These are phyloP conservation scores for Rhodotorula sphaerocarpa DNA, from an alignment of 768 basidiomycete species.

Conservation along the genomic window DNA sequence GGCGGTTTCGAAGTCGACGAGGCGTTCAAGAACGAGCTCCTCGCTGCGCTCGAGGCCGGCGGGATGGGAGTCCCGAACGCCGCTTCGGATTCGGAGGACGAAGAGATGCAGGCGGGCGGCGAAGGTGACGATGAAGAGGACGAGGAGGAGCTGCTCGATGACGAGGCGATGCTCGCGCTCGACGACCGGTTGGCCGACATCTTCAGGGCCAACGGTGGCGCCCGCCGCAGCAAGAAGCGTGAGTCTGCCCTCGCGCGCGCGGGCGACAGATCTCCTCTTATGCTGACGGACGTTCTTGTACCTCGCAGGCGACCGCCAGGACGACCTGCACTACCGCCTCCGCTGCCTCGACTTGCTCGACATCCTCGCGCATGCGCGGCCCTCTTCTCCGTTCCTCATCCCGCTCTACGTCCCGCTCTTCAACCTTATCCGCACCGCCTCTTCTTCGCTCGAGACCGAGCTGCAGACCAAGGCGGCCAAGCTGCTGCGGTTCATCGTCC, in stretches of 20 bases:
- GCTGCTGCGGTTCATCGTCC: conserved; percentile 49
- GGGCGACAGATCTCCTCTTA: no score
- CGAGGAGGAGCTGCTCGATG: conserved; percentile 60
- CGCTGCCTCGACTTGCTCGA: conserved; percentile 92
- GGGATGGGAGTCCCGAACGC: conserved; percentile 49
- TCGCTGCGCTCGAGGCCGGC: conserved; percentile 46
- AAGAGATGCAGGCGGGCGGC: conserved; percentile 52
- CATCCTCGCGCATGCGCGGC: conserved; percentile 66
- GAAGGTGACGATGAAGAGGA: conserved; percentile 47
- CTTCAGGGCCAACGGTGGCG: conserved; percentile 62
- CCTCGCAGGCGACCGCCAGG: conserved; percentile 59
- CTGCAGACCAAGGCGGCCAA: conserved; percentile 79
- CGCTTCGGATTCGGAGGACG: conserved; percentile 50
- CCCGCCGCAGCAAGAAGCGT: conserved; percentile 63
- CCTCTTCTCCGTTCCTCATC: conserved; percentile 60
- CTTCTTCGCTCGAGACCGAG: conserved; percentile 66
- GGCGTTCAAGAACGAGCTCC: conserved; percentile 57
- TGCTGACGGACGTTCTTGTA: no score
- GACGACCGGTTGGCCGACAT: conserved; percentile 84
- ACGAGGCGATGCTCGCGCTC: conserved; percentile 96
- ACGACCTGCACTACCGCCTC: conserved; percentile 93
- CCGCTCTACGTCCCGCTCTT: conserved; percentile 67
- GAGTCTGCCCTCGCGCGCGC: conserved; percentile 38
- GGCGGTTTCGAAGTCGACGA: conserved; percentile 46
- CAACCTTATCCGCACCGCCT: conserved; percentile 59